These are phyloP conservation scores for Kodamaea fukazawae DNA, from an alignment of 805 yeast species.

Conservation along the genomic window DNA sequence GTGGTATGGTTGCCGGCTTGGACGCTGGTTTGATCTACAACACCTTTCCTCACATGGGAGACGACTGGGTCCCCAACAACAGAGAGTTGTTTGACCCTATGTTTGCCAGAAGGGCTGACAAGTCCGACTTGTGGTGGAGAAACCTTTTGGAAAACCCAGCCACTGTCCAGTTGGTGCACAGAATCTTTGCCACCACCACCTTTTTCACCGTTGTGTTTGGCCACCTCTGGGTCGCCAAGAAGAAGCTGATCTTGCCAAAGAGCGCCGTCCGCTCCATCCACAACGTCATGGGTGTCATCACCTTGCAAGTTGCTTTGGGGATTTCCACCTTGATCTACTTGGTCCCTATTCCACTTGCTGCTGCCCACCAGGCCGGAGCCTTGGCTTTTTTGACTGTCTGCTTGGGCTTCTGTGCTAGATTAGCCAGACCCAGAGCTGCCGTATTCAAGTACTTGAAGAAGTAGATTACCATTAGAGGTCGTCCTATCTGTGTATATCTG, in stretches of 20 bases:
- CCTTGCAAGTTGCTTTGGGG: conserved; percentile 83
- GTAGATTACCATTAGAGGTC: too few species aligned
- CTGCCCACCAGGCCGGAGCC: conserved; percentile 97
- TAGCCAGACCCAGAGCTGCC: conserved; percentile 32
- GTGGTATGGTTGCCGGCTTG: conserved; percentile 96
- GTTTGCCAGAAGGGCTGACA: conserved; percentile 64
- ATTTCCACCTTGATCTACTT: conserved; percentile 79
- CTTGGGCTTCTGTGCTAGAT: conserved; percentile 44
- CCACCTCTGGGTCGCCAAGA: conserved; percentile 64
- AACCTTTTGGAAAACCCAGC: conserved; percentile 93
- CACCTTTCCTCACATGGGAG: conserved; percentile 97
- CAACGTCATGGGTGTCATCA: conserved; percentile 76
- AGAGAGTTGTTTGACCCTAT: conserved; percentile 75
- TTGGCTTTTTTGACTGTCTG: conserved; percentile 80
- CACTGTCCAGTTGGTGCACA: conserved; percentile 89
- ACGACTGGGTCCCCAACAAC: conserved; percentile 68
- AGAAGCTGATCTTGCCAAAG: conserved; percentile 56
- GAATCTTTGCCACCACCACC: conserved; percentile 79
- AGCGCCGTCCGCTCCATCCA: conserved; percentile 54
- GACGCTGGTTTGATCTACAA: conserved; percentile 97
- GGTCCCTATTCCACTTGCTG: conserved; percentile 91
- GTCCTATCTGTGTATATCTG: background rate
- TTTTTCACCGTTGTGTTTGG: conserved; percentile 66
- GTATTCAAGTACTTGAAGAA: conserved; percentile 1
- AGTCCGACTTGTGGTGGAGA: conserved; percentile 83